Percentiles rank a stretch among this genome's conserved stretches.
These are phyloP conservation scores for Stachybotrys echinatus DNA, from an alignment of 2,329 filamentous ascomycete species.

Conservation along the genomic window DNA sequence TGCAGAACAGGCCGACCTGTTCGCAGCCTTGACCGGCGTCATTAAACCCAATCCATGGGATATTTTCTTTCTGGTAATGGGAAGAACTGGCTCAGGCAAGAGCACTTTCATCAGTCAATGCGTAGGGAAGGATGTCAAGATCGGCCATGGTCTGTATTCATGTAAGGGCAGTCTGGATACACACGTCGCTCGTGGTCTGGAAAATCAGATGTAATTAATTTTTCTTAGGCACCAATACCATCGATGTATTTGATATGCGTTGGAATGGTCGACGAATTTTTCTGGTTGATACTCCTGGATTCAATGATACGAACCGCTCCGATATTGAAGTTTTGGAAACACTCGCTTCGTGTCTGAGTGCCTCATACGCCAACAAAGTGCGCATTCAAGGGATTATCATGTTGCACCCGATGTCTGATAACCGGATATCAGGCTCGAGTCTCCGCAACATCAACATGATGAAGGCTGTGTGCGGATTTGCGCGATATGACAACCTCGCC, in stretches of 20 bases:
- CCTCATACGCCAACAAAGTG: background rate
- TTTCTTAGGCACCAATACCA: background rate
- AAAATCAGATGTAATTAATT: too few relatives aligned
- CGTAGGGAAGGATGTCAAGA: background rate
- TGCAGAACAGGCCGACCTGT: background rate
- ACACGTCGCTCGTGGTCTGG: too few relatives aligned
- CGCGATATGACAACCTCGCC: background rate
- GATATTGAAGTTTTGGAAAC: slow-evolving; percentile 1
- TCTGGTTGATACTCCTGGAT: slow-evolving; percentile 1
- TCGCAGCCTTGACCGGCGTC: background rate
- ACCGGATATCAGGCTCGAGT: background rate
- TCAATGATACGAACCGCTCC: slow-evolving; percentile 1
- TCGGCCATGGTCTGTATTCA: background rate
- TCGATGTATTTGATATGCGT: background rate
- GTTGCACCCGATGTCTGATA: slow-evolving; percentile 1
- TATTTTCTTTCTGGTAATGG: background rate
- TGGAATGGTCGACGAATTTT: background rate
- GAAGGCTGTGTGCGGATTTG: background rate
- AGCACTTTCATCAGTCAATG: background rate
- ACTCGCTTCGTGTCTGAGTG: background rate
- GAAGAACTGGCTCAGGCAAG: background rate
- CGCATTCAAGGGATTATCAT: slow-evolving; percentile 1
- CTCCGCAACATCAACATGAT: background rate
- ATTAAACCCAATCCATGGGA: background rate
- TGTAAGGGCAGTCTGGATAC: background rate